Base-by-base conservation (phyloP, 768 basidiomycete genomes). In the Pisolithus orientalis region DNA sequence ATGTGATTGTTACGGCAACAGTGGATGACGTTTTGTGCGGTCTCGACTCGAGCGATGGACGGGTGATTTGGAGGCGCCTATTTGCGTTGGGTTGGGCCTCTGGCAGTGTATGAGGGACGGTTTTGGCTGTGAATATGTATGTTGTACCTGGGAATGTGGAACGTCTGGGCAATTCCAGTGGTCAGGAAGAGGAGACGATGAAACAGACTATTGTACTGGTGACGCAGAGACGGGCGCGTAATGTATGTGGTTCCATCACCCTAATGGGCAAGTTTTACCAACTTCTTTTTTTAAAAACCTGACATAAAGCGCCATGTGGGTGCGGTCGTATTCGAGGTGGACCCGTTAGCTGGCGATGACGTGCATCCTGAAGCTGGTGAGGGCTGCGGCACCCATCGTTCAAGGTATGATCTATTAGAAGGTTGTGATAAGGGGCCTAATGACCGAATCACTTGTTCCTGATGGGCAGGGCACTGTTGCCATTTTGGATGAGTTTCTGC, bases 281-380 rank as follows among this genome's bases (percentile, higher is more conserved):
- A 40, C 39, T 47, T 31, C 39, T 46, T 42, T 39, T n/a, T 27
- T 37, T 13, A n/a, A n/a, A n/a, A n/a, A n/a, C n/a, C n/a, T n/a
- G n/a, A n/a, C n/a, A n/a, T n/a, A 34, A 53, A 89, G 85, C 65
- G 74, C 7, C 71, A 83, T 40, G 75, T 82, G 7, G 85, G 87
- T 54, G 90, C 87, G 0, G 85, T 89, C 1, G 49, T 87, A 10
- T 90, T 87, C 72, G 85, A 89, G 49, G 69, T 93, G 32, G 78
- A 91, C 56, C 84, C 87, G 1, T 59, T 89, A n/a, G 90, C 85
- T 0, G 90, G 90, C n/a, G 74, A 76, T n/a, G 82, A 87, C 49
- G 66, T 68, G 61, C 60, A 46, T 63, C 13, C 50, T 55, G 13
- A 47, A n/a, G 47, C 25, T 2, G 27, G 9, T 14, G 51, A 53